Conservation (phyloP, 176 grass and related monocot species). For the Paspalum notatum region DNA sequence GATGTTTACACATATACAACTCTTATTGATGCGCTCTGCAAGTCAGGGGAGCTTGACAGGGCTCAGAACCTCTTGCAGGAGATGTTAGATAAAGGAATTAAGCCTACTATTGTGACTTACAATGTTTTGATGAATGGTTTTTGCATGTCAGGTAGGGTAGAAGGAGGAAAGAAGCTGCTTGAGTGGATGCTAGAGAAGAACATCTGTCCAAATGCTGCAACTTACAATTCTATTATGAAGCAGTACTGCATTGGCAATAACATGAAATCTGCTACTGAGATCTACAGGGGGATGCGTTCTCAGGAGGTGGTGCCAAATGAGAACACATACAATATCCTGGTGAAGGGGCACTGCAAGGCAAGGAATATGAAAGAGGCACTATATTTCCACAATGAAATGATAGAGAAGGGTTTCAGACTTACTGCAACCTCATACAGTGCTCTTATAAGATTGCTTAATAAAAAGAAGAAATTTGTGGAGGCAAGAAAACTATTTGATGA, state of each 20-base stretch:
- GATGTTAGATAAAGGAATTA: slow-evolving; percentile 93
- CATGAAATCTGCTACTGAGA: slow-evolving; percentile 79
- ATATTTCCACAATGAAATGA: slow-evolving; percentile 85
- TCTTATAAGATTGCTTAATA: slow-evolving; percentile 79
- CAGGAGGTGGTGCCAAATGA: slow-evolving; percentile 61
- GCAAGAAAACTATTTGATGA: slow-evolving; percentile 80
- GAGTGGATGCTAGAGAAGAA: slow-evolving; percentile 90
- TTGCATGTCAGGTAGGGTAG: slow-evolving; percentile 79
- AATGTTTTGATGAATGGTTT: slow-evolving; percentile 98
- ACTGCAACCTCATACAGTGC: slow-evolving; percentile 68
- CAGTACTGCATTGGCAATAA: slow-evolving; percentile 76
- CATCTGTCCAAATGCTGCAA: slow-evolving; percentile 61
- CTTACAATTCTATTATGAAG: slow-evolving; percentile 93
- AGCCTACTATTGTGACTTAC: slow-evolving; percentile 85
- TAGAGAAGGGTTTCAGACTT: slow-evolving; percentile 70
- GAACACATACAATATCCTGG: slow-evolving; percentile 94
- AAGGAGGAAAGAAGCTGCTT: slow-evolving; percentile 74
- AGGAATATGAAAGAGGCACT: slow-evolving; percentile 93
- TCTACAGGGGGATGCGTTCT: slow-evolving; percentile 75
- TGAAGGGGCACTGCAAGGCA: slow-evolving; percentile 83
- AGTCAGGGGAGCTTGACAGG: slow-evolving; percentile 68
- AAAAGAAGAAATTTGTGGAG: slow-evolving; percentile 82
- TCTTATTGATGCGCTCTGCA: slow-evolving; percentile 84
- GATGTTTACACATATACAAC: slow-evolving; percentile 95
- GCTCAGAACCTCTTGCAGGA: slow-evolving; percentile 75